Conservation (phyloP, 805 yeast species). For the Teunomyces barrocoloradensis region DNA sequence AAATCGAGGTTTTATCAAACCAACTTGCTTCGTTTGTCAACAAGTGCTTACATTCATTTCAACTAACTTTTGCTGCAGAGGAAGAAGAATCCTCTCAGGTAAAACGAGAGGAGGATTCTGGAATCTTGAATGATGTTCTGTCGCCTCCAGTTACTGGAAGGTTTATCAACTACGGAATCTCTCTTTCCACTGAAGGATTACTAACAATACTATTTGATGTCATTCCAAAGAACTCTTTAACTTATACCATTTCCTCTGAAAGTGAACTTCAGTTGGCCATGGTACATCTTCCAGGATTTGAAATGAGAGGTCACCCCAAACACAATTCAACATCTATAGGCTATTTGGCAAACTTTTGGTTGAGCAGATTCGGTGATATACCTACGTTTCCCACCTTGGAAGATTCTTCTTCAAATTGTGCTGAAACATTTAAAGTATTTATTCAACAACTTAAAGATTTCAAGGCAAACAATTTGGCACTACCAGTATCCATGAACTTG, state of each 20-base stretch:
- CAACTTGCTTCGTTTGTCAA: constrained; percentile 17
- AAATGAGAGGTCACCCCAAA: not conserved
- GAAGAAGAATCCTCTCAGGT: constrained; percentile 9
- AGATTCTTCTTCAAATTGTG: constrained; percentile 1
- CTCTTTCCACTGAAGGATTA: constrained; percentile 16
- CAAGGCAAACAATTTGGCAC: constrained; percentile 9
- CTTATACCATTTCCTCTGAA: constrained; percentile 25
- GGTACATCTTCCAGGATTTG: constrained; percentile 13
- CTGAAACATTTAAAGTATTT: constrained; percentile 10
- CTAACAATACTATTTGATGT: constrained; percentile 22
- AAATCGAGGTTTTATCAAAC: constrained; percentile 1
- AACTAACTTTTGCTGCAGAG: constrained; percentile 15
- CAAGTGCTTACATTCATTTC: constrained; percentile 20
- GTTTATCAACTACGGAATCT: constrained; percentile 24
- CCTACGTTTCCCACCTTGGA: constrained; percentile 17
- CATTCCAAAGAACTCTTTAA: constrained; percentile 24
- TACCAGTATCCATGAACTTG: not conserved
- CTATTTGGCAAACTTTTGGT: constrained; percentile 21
- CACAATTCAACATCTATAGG: constrained; percentile 20
- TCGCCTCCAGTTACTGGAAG: constrained; percentile 25
- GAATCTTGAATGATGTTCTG: not conserved
- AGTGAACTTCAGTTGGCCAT: constrained; percentile 25
- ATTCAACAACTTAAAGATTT: constrained; percentile 14
- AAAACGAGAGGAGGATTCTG: not conserved
- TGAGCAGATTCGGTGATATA: constrained; percentile 15